These are phyloP conservation scores for Paracoccidioides lutzii DNA, from an alignment of 2,329 filamentous ascomycete species.

Conservation along the genomic window DNA sequence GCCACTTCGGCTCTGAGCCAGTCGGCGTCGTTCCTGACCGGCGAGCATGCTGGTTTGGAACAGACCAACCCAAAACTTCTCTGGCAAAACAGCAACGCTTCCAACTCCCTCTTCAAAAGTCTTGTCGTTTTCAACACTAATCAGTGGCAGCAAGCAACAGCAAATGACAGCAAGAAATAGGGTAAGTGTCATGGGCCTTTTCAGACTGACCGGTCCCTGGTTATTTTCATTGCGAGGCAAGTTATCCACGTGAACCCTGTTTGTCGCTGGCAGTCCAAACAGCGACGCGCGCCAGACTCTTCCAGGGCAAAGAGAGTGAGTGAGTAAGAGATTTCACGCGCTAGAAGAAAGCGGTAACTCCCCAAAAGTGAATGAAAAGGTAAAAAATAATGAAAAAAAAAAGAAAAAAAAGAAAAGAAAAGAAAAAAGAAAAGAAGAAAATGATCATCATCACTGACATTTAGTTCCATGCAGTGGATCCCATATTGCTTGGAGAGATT, in stretches of 20 bases:
- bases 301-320: neutral
- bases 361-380: neutral
- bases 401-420: too few relatives aligned
- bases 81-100: too few relatives aligned
- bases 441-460: neutral
- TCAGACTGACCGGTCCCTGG: neutral
- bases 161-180: neutral
- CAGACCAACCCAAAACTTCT: neutral
- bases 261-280: neutral
- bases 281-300: neutral
- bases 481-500: neutral
- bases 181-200: neutral
- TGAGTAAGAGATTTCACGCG: neutral
- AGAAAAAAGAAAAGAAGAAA: neutral
- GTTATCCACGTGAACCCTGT: neutral
- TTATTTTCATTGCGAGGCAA: neutral
- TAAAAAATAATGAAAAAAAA: neutral
- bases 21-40: neutral
- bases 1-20: neutral
- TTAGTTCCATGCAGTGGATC: neutral
- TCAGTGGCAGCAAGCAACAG: neutral
- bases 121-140: neutral
- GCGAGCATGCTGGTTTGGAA: neutral
- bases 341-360: neutral
- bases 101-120: neutral